Evolutionary conservation across 176 grass and related monocot species (phyloP).

Genomic region (Melocanna baccifera): DNA sequence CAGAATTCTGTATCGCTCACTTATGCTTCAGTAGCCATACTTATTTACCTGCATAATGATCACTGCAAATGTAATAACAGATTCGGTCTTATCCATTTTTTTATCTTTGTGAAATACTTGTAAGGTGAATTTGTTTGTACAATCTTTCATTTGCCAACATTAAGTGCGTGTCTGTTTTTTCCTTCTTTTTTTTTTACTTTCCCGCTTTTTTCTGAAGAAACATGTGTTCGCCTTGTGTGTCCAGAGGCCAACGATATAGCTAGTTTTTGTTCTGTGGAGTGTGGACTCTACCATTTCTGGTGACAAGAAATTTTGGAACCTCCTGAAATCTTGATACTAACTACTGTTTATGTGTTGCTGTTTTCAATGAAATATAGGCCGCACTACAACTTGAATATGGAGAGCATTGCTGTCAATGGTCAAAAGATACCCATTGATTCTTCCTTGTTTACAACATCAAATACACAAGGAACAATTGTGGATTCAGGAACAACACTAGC

Average conservation of each 20-base stretch:
- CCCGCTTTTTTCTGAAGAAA: not conserved
- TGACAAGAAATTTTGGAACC: not conserved
- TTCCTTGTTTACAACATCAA: constrained; percentile 85
- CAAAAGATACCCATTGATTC: constrained; percentile 70
- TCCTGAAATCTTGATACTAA: constrained; percentile 20
- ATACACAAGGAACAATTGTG: constrained; percentile 90
- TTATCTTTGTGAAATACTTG: not conserved
- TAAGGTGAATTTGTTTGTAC: constrained; percentile 12
- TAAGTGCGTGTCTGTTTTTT: not conserved
- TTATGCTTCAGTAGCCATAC: constrained; percentile 6
- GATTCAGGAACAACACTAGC: constrained; percentile 95
- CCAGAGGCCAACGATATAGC: not conserved
- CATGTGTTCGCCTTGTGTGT: not conserved
- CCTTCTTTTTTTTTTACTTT: not conserved
- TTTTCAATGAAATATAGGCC: constrained; percentile 55
- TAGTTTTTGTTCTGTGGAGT: not conserved
- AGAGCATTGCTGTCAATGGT: constrained; percentile 90
- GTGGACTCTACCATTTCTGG: not conserved
- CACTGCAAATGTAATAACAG: constrained; percentile 3
- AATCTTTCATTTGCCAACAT: not conserved
- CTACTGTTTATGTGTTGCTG: not conserved
- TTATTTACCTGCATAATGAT: constrained; percentile 6
- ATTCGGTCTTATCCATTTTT: not conserved
- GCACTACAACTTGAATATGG: constrained; percentile 95
- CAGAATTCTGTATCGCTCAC: not conserved